Base-by-base conservation (phyloP, 2,329 filamentous ascomycete species). In the Colletotrichum australisinense region DNA sequence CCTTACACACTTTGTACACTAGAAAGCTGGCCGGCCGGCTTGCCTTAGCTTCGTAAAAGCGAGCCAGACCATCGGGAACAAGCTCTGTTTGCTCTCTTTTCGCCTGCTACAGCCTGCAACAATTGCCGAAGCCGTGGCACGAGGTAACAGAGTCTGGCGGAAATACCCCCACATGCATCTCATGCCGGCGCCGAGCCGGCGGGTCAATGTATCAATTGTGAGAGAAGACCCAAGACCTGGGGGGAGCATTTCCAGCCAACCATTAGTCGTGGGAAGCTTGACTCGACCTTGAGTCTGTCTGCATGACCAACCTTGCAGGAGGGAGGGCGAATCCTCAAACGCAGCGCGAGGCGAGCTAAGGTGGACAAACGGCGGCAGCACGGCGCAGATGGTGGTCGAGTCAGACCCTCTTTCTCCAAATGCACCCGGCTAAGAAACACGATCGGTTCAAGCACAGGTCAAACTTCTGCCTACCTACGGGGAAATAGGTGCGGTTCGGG, bases 301-400 rank as follows among this genome's bases (percentile, higher is more conserved):
- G 65, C 65, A 72, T 72, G 66, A 60, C 63, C 52, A 26, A 69
- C 65, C 53, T 64, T 69, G 69, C 53, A 60, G 52, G 49, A 63
- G 30, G 38, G 14, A 42, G 38, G 38, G 42, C 42, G 38, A 35
- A 63, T 57, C 42, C 30, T 42, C 63, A 72, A 62, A 38, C 46
- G 16, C 46, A 38, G 30, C 52, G 30, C 32, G 63, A 65, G 63
- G 63, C 63, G 22, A 42, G 63, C 57, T 30, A 35, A 49, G 42
- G 42, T 19, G 5, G 35, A 52, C 14, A 49, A 42, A 42, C 58
- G 42, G 64, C 38, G 38, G 58, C 24, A 52, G 58, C 58, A 72
- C 52, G 38, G 65, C 30, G 28, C 58, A 60, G 26, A n/a, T 16
- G 30, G 7, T 26, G 58, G 53, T 72, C 59, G 65, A 72, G 63